Conservation (phyloP, 1,139 yeast species). For the Candida labiduridarum region DNA sequence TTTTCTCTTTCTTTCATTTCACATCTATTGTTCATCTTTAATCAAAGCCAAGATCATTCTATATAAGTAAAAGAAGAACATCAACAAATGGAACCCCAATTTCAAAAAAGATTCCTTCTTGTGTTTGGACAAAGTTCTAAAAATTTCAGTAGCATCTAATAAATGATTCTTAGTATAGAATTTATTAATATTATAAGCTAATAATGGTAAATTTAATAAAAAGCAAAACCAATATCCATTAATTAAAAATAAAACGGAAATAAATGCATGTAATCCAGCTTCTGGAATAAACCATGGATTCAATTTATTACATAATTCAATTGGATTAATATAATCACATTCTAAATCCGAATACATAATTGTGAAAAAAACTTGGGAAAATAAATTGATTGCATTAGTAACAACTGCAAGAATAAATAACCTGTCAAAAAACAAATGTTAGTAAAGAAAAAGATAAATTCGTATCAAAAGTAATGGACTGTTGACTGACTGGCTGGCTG, state of each 20-base stretch:
- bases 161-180: slow-evolving; percentile 75
- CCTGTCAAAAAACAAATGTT: slow-evolving; percentile 29
- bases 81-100: slow-evolving; percentile 84
- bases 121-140: slow-evolving; percentile 90
- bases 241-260: slow-evolving; percentile 71
- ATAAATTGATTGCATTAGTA: slow-evolving; percentile 82
- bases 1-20: too few species aligned
- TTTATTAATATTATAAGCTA: slow-evolving; percentile 81
- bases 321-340: slow-evolving; percentile 94
- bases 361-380: slow-evolving; percentile 89
- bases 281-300: slow-evolving; percentile 92
- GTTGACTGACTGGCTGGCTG: too few species aligned
- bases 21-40: slow-evolving; percentile 48
- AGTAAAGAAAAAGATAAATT: too few species aligned
- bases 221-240: slow-evolving; percentile 95
- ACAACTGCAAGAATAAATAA: slow-evolving; percentile 84
- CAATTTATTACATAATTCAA: slow-evolving; percentile 91
- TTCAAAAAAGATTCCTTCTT: slow-evolving; percentile 91
- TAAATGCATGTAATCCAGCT: slow-evolving; percentile 77
- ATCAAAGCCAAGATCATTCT: slow-evolving; percentile 96
- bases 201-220: slow-evolving; percentile 80
- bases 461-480: too few species aligned
- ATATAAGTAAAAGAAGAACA: slow-evolving; percentile 95
- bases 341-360: slow-evolving; percentile 93
- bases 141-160: slow-evolving; percentile 97